phyloP scores from a whole-genome alignment of 2,329 filamentous ascomycete species.

The Colletotrichum sp. region DNA sequence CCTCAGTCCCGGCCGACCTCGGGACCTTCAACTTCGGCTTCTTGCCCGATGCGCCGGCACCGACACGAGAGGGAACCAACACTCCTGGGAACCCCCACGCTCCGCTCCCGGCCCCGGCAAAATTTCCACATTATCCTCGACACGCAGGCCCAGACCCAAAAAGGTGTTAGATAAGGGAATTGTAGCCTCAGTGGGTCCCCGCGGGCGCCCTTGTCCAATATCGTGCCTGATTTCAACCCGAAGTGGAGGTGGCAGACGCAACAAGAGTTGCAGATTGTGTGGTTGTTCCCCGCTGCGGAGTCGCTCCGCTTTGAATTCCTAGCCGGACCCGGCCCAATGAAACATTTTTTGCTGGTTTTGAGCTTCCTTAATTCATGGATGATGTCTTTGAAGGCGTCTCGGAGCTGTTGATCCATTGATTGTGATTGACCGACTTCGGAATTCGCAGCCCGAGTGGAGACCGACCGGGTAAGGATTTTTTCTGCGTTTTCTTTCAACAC shows the following conservation, averaged over 20 bases:
- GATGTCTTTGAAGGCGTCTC: not conserved
- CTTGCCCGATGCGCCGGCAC: not conserved
- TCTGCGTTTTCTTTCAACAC: not conserved
- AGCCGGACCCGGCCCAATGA: not conserved
- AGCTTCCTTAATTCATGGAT: not conserved
- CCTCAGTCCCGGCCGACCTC: conserved; percentile 8
- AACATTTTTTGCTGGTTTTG: not conserved
- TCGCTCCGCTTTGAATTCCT: not conserved
- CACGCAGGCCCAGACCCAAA: not conserved
- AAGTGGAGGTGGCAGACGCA: conserved; percentile 14
- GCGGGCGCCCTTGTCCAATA: conserved; percentile 10
- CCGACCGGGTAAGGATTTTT: not conserved
- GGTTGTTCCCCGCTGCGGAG: conserved; percentile 12
- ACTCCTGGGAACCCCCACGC: not conserved
- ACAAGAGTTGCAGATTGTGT: conserved; percentile 4
- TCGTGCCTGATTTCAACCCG: conserved; percentile 17
- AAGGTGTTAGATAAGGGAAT: not conserved
- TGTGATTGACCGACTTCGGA: conserved; percentile 10
- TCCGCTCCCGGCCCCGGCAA: not conserved
- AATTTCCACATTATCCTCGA: not conserved
- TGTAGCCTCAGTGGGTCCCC: not conserved
- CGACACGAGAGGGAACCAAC: not conserved
- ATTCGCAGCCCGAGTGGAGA: not conserved
- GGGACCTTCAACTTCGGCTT: conserved; percentile 4
- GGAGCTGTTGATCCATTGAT: not conserved